Conservation (phyloP, 75 land plant genomes). For the Sequoia sempervirens region DNA sequence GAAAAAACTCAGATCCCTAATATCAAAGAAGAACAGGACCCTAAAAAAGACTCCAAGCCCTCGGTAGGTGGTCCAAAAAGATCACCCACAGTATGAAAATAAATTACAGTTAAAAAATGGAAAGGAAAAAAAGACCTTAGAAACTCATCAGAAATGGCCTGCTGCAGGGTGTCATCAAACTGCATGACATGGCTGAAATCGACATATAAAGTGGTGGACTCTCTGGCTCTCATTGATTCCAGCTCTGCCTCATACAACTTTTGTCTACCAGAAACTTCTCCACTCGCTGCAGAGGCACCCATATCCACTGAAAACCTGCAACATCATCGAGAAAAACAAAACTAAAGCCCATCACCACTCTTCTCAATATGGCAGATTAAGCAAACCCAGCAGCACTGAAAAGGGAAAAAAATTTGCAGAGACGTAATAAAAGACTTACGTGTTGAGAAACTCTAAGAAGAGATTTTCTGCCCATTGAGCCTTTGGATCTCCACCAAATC, state of each 20-base stretch:
- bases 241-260: conserved; percentile 62
- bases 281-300: conserved; percentile 20
- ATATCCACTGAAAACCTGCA: conserved; percentile 43
- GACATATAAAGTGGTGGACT: conserved; percentile 79
- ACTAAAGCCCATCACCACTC: background rate
- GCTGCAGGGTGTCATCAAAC: conserved; percentile 67
- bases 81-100: background rate
- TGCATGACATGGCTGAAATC: conserved; percentile 93
- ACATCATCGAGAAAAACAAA: background rate
- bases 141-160: conserved; percentile 75
- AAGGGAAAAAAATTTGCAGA: background rate
- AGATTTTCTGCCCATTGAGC: conserved; percentile 64
- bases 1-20: conserved; percentile 5
- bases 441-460: conserved; percentile 83
- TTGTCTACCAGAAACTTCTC: conserved; percentile 25
- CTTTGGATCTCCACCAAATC: conserved; percentile 37
- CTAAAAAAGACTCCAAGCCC: conserved; percentile 1
- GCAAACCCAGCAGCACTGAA: background rate
- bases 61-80: background rate
- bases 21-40: background rate
- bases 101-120: too few species aligned
- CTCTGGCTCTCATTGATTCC: conserved; percentile 53
- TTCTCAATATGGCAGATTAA: background rate
- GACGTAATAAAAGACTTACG: conserved; percentile 18
- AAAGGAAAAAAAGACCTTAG: conserved; percentile 38